Percentiles rank a stretch among this genome's conserved stretches.
phyloP scores from a whole-genome alignment of 768 basidiomycete genomes.

The Kwoniella europaea region DNA sequence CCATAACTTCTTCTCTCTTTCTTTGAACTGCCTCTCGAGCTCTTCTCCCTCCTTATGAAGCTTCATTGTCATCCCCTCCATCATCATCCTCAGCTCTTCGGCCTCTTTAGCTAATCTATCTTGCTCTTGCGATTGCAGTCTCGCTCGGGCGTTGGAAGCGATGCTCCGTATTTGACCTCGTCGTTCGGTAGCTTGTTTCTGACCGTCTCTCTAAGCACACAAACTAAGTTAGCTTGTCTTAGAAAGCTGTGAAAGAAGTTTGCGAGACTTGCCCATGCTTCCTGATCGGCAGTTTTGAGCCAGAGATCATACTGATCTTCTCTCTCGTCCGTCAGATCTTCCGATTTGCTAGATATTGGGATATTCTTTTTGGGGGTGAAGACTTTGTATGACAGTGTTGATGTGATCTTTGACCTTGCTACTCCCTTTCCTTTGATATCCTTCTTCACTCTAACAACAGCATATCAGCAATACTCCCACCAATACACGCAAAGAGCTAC shows the following conservation, averaged over 20 bases:
- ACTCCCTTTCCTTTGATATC: slow-evolving; percentile 11
- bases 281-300: slow-evolving; percentile 44
- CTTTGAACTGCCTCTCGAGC: slow-evolving; percentile 71
- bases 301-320: slow-evolving; percentile 49
- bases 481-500: neutral
- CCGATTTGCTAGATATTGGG: neutral
- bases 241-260: neutral
- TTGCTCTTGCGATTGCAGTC: slow-evolving; percentile 28
- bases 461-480: neutral
- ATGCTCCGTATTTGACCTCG: slow-evolving; percentile 34
- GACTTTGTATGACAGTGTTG: slow-evolving; percentile 7
- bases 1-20: slow-evolving; percentile 70
- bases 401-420: neutral
- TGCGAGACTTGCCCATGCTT: slow-evolving; percentile 42
- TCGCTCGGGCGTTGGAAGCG: slow-evolving; percentile 36
- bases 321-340: slow-evolving; percentile 22
- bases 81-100: slow-evolving; percentile 46
- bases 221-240: slow-evolving; percentile 7
- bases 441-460: neutral
- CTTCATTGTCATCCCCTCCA: slow-evolving; percentile 45
- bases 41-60: slow-evolving; percentile 70
- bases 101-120: slow-evolving; percentile 34
- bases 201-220: slow-evolving; percentile 29
- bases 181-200: slow-evolving; percentile 31
- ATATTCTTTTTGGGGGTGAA: neutral